Evolutionary conservation across 2,329 filamentous ascomycete species (phyloP), one percentile per base, ranked within the genome.

Genomic region (Penicillium sp.): DNA sequence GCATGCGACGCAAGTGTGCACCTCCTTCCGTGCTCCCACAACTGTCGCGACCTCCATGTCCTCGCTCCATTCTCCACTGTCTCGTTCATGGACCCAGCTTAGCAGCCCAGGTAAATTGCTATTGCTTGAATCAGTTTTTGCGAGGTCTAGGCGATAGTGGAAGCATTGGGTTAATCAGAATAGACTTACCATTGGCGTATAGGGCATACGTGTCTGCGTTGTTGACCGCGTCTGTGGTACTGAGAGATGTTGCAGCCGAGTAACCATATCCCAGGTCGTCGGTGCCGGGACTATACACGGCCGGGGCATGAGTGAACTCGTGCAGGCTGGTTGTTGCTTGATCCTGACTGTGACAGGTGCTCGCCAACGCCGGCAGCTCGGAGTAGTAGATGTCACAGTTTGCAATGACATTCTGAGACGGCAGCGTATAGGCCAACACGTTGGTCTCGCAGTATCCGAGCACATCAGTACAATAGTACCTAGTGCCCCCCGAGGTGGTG

Each of bases 161-260:
- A 6, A 22, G 28, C 8, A 33, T 8, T 16, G 38, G 16, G 26
- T 6, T 6, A 43, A 6, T 16, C 16, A 33, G 8, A n/a, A n/a
- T 40, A 37, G 45, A 70, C 70, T 62, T 64, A 74, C 74, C 81
- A 65, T 85, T 84, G 22, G 84, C 81, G 66, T 81, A 85, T 30
- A 85, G 73, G 6, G 82, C 81, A 68, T 81, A 89, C 0, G 82
- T 84, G 70, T 90, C 88, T n/a, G 88, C 88, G 64, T 90, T 88
- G 68, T 82, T 79, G 8, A 89, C 70, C 53, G 87, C 86, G 69
- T 84, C 74, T 4, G 73, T 67, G 0, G 79, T 78, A 6, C 75
- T 78, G 63, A 90, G 72, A 6, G 75, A 69, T 3, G 71, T 78
- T 6, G 76, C 72, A 54, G 80, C 80, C 5, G 79, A 72, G 68